Conservation (phyloP, 176 grass and related monocot species). For the Eleusine coracana region DNA sequence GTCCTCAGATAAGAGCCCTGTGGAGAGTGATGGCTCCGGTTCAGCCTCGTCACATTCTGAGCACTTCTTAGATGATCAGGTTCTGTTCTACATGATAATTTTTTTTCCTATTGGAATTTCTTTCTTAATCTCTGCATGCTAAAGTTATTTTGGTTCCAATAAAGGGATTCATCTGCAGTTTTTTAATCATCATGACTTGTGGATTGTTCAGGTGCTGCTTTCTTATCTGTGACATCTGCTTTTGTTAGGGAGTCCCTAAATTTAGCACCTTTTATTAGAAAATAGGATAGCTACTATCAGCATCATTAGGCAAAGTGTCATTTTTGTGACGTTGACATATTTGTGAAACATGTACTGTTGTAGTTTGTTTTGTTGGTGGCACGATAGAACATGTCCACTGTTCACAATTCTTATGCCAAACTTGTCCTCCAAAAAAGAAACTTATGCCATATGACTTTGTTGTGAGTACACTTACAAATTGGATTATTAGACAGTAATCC, state of each 20-base stretch:
- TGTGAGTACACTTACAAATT: conserved; percentile 11
- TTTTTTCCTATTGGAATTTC: conserved; percentile 3
- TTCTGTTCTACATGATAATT: conserved; percentile 30
- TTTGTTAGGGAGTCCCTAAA: not conserved
- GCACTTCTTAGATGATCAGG: conserved; percentile 52
- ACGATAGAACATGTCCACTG: not conserved
- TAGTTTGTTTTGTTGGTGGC: conserved; percentile 12
- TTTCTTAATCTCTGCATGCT: conserved; percentile 3
- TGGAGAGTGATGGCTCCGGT: conserved; percentile 50
- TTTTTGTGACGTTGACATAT: conserved; percentile 24
- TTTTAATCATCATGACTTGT: conserved; percentile 14
- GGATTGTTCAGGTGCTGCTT: conserved; percentile 31
- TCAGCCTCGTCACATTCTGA: conserved; percentile 36
- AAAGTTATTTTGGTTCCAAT: not conserved
- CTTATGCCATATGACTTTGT: not conserved
- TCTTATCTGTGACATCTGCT: conserved; percentile 20
- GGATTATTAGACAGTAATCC: not conserved
- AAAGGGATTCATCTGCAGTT: not conserved
- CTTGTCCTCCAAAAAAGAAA: not conserved
- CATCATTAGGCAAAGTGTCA: conserved; percentile 35
- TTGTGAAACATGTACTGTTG: conserved; percentile 10
- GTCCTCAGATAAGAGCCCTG: conserved; percentile 55
- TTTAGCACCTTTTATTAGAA: not conserved
- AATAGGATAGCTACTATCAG: not conserved
- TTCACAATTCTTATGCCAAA: not conserved